phyloP scores from a whole-genome alignment of 1,284 basidiomycete genomes.

The Irpex lacteus region DNA sequence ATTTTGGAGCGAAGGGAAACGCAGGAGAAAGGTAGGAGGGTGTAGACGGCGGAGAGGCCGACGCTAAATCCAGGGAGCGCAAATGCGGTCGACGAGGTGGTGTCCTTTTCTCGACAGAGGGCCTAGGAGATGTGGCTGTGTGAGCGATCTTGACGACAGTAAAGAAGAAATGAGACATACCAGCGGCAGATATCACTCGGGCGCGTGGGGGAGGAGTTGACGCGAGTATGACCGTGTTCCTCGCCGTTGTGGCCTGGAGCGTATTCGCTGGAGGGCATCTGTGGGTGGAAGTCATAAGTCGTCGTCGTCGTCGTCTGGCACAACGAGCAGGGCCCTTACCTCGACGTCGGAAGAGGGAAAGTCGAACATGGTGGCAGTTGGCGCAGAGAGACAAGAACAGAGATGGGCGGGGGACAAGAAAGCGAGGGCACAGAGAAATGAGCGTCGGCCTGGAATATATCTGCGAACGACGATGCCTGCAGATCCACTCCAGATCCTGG shows the following conservation, averaged over 20 bases:
- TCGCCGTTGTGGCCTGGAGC: background rate
- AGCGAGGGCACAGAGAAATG: background rate
- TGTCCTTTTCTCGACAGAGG: constrained; percentile 2
- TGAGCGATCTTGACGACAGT: too few relatives aligned
- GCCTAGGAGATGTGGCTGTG: constrained; percentile 6
- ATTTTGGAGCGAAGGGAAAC: constrained; percentile 2
- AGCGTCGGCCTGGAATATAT: background rate
- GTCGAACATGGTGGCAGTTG: background rate
- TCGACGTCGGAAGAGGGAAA: constrained; percentile 17
- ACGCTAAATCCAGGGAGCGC: constrained; percentile 28
- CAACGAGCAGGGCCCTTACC: constrained; percentile 19
- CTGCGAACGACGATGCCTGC: background rate
- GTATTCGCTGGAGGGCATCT: constrained; percentile 9
- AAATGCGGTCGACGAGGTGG: constrained; percentile 27
- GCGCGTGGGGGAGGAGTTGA: constrained; percentile 26
- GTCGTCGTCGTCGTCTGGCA: background rate
- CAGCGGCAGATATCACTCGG: constrained; percentile 20
- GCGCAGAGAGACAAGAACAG: constrained; percentile 8
- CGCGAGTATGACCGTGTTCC: constrained; percentile 7
- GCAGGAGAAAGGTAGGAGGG: constrained; percentile 23
- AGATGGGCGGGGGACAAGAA: constrained; percentile 2
- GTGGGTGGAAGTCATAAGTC: background rate
- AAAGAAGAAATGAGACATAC: constrained; percentile 12
- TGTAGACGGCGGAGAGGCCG: constrained; percentile 15
- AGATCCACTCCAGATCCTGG: background rate